These are phyloP conservation scores for Fusarium transvaalense DNA, from an alignment of 2,329 filamentous ascomycete genomes.

Conservation along the genomic window DNA sequence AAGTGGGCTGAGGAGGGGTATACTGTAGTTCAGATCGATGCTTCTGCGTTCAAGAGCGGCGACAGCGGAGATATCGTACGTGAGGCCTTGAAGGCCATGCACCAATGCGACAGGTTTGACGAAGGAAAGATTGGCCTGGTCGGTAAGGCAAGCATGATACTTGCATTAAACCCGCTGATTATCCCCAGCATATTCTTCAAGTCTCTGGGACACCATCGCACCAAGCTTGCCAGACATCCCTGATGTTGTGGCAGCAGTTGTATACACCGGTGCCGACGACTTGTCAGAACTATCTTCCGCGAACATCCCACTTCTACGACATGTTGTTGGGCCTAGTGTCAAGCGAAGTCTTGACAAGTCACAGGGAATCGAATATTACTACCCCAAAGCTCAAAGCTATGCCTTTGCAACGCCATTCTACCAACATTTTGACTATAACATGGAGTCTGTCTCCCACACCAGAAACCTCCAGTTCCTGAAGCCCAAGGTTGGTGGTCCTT, in stretches of 20 bases:
- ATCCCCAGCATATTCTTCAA: slow-evolving; percentile 20
- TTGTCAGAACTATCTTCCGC: not conserved
- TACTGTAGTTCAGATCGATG: slow-evolving; percentile 59
- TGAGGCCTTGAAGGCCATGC: slow-evolving; percentile 42
- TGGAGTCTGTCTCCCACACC: slow-evolving; percentile 74
- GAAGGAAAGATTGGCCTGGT: slow-evolving; percentile 57
- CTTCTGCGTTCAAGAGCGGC: slow-evolving; percentile 3
- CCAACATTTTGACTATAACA: slow-evolving; percentile 61
- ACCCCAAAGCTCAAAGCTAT: slow-evolving; percentile 52
- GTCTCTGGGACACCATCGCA: slow-evolving; percentile 40
- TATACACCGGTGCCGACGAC: slow-evolving; percentile 36
- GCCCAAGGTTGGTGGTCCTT: slow-evolving; percentile 70
- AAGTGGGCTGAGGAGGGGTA: slow-evolving; percentile 83
- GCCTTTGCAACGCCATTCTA: slow-evolving; percentile 64
- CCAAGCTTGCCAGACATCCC: slow-evolving; percentile 41
- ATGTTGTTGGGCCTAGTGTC: slow-evolving; percentile 29
- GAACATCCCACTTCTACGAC: slow-evolving; percentile 28
- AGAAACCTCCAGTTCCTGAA: slow-evolving; percentile 75
- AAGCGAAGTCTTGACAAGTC: not conserved
- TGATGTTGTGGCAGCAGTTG: slow-evolving; percentile 37
- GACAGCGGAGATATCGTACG: slow-evolving; percentile 30
- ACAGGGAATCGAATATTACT: slow-evolving; percentile 54
- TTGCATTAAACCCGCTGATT: accelerated
- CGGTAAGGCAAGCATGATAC: slow-evolving; percentile 37
- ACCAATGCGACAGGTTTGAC: slow-evolving; percentile 50